Conservation (phyloP, 2,329 filamentous ascomycete genomes). For the Huntiella bhutanensis region DNA sequence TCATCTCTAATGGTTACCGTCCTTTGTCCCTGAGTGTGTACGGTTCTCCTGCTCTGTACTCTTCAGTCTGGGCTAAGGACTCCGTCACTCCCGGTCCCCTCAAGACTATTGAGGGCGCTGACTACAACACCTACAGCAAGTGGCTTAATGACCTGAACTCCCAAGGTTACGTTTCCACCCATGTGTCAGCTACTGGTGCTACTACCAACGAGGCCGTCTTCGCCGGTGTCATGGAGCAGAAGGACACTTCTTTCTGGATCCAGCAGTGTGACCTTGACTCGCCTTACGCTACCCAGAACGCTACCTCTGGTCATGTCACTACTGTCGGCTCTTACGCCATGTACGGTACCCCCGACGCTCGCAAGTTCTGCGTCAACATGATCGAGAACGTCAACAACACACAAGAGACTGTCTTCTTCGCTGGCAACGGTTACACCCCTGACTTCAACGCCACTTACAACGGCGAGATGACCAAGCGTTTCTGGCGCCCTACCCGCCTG, state of each 20-base stretch:
- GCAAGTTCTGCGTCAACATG: conserved; percentile 10
- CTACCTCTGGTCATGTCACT: not conserved
- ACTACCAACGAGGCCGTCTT: conserved; percentile 8
- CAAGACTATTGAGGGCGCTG: conserved; percentile 9
- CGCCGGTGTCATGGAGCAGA: conserved; percentile 13
- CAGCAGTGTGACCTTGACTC: conserved; percentile 9
- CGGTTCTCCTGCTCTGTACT: conserved; percentile 8
- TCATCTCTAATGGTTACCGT: conserved; percentile 10
- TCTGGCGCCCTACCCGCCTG: conserved; percentile 11
- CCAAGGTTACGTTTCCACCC: conserved; percentile 11
- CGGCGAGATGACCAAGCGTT: conserved; percentile 10
- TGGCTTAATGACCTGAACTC: conserved; percentile 11
- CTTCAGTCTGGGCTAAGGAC: conserved; percentile 11
- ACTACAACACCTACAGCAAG: conserved; percentile 7
- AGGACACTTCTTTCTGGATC: conserved; percentile 7
- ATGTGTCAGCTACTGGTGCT: conserved; percentile 11
- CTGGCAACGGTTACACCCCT: not conserved
- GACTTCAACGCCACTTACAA: conserved; percentile 7
- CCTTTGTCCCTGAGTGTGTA: conserved; percentile 13
- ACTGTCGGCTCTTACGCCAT: conserved; percentile 9
- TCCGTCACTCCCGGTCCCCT: not conserved
- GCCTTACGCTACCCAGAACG: conserved; percentile 5
- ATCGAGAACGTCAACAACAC: conserved; percentile 11
- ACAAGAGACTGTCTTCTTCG: conserved; percentile 9
- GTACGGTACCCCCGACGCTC: conserved; percentile 10